A percentile compares a stretch with the other conserved stretches of the same genome.
Conservation (phyloP, 2,329 filamentous ascomycete species). For the Cladophialophora carrionii region DNA sequence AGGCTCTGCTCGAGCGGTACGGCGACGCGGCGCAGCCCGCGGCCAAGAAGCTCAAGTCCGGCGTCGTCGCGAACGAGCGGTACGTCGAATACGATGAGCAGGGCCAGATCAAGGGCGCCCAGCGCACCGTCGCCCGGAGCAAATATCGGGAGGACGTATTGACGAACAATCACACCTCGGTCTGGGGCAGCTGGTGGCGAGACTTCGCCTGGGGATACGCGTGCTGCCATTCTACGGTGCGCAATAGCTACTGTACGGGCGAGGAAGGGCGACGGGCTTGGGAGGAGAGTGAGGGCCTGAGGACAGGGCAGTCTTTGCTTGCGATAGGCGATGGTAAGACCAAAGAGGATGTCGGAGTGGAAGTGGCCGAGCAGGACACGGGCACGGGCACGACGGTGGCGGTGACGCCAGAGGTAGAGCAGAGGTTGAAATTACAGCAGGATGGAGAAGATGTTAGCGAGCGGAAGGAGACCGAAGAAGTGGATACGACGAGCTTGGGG, state of each 20-base stretch:
- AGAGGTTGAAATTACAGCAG: slow-evolving; percentile 25
- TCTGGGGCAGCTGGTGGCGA: slow-evolving; percentile 98
- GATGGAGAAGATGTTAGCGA: slow-evolving; percentile 11
- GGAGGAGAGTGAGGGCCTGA: slow-evolving; percentile 70
- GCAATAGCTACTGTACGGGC: slow-evolving; percentile 97
- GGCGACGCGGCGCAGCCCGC: slow-evolving; percentile 66
- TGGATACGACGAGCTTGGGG: slow-evolving; percentile 10
- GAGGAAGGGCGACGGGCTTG: slow-evolving; percentile 82
- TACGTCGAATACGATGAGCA: slow-evolving; percentile 95
- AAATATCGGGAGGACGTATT: slow-evolving; percentile 90
- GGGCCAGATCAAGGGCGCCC: slow-evolving; percentile 77
- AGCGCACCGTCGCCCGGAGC: slow-evolving; percentile 66
- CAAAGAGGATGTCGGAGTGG: slow-evolving; percentile 17
- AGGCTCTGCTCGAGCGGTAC: slow-evolving; percentile 78
- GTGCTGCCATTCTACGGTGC: slow-evolving; percentile 90
- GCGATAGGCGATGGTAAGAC: slow-evolving; percentile 33
- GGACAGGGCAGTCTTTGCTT: slow-evolving; percentile 53
- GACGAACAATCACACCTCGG: slow-evolving; percentile 85
- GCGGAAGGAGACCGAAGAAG: slow-evolving; percentile 39
- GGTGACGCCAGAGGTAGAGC: slow-evolving; percentile 37
- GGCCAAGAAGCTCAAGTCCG: slow-evolving; percentile 65
- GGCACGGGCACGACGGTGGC: slow-evolving; percentile 20
- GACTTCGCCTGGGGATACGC: slow-evolving; percentile 95
- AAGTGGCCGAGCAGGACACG: background rate
- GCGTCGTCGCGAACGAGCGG: slow-evolving; percentile 58